These are phyloP conservation scores for Gossypium trilobum DNA, from an alignment of 441 rosid species.

Conservation along the genomic window DNA sequence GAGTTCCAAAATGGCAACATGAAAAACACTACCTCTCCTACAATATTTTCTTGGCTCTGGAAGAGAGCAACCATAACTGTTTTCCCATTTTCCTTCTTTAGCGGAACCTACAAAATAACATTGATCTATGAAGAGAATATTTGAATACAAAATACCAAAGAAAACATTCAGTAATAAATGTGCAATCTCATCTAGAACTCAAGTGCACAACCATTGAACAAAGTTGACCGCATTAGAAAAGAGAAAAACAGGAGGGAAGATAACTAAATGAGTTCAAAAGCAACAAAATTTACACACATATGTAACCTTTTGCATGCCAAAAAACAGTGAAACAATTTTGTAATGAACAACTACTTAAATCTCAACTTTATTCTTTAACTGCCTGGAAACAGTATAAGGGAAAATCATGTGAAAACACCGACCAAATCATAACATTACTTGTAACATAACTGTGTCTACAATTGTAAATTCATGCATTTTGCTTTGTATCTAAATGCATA, in stretches of 20 bases:
- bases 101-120: slow-evolving; percentile 23
- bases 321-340: not conserved
- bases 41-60: slow-evolving; percentile 32
- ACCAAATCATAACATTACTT: not conserved
- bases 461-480: not conserved
- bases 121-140: not conserved
- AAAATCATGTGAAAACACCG: not conserved
- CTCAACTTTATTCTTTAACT: not conserved
- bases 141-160: not conserved
- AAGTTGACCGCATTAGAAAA: not conserved
- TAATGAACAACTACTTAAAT: not conserved
- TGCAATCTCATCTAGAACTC: not conserved
- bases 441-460: not conserved
- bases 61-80: slow-evolving; percentile 33
- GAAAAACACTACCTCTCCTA: slow-evolving; percentile 26
- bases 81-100: slow-evolving; percentile 38
- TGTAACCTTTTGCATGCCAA: not conserved
- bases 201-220: not conserved
- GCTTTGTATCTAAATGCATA: not conserved
- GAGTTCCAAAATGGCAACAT: not conserved
- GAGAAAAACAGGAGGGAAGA: not conserved
- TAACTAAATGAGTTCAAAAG: not conserved
- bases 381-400: not conserved
- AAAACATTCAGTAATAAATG: not conserved
- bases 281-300: not conserved